Base-by-base conservation (phyloP, 2,329 filamentous ascomycete genomes). In the Ambrosiella cleistominuta region DNA sequence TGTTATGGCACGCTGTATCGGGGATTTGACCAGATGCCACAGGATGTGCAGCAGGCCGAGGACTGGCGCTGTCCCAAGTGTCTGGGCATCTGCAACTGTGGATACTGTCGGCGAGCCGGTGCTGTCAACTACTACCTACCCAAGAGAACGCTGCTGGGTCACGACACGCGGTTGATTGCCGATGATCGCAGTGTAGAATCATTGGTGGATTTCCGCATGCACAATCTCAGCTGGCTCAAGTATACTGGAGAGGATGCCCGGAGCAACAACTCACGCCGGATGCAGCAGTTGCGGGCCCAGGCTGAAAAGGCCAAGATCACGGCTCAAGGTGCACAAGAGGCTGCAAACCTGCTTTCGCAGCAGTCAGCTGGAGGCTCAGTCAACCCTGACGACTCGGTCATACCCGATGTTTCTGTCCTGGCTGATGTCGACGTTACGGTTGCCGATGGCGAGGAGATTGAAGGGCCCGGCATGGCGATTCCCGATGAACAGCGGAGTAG, bases 1-100 rank as follows among this genome's bases (percentile, higher is more conserved):
- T 97, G 93, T 68, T 98, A 94, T 66, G 91, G 91, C n/a, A 85
- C 85, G 13, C 75, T 98, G 1, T 97, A 89, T 70, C 78, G 93
- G 58, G 90, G 88, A 0, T 95, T 95, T 66, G 91, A 97, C 67
- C 80, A 89, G 67, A 85, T 88, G 78, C 93, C 93, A 0, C 81
- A 91, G 64, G 75, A 81, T 17, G 80, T 90, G 0, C 84, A 96
- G 77, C 83, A 94, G 66, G 77, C 87, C 62, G 79, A 83, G 62
- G 75, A 82, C 53, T 98, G 93, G 91, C 79, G 85, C 65, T 98
- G 93, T 63, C 93, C 93, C 0, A 88, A 84, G 65, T 98, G 93
- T 67, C 74, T 79, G 19, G 82, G 83, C 15, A 87, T 91, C 42
- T 98, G 93, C 74, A 94, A 90, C 63, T 96, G 90, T 65, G 86